phyloP scores from a whole-genome alignment of 2,329 filamentous ascomycete genomes.

The Canariomyces notabilis region DNA sequence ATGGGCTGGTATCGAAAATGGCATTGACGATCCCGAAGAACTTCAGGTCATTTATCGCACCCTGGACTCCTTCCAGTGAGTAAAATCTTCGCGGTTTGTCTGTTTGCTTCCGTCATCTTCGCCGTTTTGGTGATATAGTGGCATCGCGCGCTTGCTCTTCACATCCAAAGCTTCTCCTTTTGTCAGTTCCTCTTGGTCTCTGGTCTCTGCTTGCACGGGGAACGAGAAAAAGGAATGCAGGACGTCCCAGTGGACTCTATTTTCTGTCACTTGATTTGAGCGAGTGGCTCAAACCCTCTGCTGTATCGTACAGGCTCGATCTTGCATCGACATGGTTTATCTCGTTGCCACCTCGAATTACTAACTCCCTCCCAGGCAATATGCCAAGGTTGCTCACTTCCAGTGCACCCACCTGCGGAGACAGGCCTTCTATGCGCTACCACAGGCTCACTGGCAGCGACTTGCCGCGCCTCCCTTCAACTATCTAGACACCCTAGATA shows the following conservation, averaged over 20 bases:
- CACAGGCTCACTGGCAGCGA: slow-evolving; percentile 76
- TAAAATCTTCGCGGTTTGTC: slow-evolving; percentile 21
- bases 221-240: no score
- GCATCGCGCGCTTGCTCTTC: slow-evolving; percentile 1
- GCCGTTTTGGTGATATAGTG: no score
- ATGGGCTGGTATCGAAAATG: slow-evolving; percentile 61
- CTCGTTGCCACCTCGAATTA: not conserved
- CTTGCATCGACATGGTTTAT: no score
- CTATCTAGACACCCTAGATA: slow-evolving; percentile 70
- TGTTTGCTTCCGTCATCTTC: not conserved
- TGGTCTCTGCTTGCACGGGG: slow-evolving; percentile 1
- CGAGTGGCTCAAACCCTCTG: no score
- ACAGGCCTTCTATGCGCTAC: slow-evolving; percentile 88
- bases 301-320: no score
- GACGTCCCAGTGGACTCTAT: no score
- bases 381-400: slow-evolving; percentile 77
- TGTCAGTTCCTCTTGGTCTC: not conserved
- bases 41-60: slow-evolving; percentile 72
- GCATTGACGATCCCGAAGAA: slow-evolving; percentile 73
- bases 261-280: no score
- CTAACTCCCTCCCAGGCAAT: slow-evolving; percentile 55
- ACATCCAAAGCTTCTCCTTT: not conserved
- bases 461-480: slow-evolving; percentile 78
- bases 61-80: slow-evolving; percentile 85
- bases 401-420: slow-evolving; percentile 87